Evolutionary conservation across 768 basidiomycete species (phyloP).

Genomic region (Clavulina sp.): DNA sequence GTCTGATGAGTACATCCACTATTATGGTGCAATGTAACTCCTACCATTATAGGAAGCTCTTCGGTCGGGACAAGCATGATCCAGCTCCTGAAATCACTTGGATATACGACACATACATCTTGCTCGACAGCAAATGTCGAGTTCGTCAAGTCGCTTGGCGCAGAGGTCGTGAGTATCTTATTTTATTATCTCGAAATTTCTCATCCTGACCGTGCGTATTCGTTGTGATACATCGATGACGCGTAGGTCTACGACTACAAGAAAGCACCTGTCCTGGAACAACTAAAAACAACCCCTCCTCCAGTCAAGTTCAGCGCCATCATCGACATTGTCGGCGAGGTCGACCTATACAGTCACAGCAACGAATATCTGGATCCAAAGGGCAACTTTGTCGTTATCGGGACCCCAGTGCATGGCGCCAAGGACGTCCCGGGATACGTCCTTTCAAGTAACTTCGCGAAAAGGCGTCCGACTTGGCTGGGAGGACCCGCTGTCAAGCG

Average conservation of each 20-base stretch:
- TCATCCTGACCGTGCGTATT: neutral
- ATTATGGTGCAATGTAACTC: no score
- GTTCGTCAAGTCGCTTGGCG: slow-evolving; percentile 41
- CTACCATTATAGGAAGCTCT: slow-evolving; percentile 48
- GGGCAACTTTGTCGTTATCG: slow-evolving; percentile 37
- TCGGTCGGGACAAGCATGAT: slow-evolving; percentile 54
- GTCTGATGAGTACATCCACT: neutral
- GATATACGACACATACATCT: slow-evolving; percentile 38
- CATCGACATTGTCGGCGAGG: slow-evolving; percentile 36
- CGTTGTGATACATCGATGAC: neutral
- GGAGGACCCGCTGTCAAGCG: slow-evolving; percentile 34
- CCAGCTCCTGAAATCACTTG: slow-evolving; percentile 50
- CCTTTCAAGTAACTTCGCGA: no score
- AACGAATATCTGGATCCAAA: slow-evolving; percentile 36
- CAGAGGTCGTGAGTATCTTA: slow-evolving; percentile 48
- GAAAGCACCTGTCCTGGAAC: slow-evolving; percentile 28
- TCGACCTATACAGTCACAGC: slow-evolving; percentile 29
- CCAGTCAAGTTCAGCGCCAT: slow-evolving; percentile 37
- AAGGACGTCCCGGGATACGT: no score
- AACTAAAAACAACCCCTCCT: slow-evolving; percentile 32
- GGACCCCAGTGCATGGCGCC: no score
- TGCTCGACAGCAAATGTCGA: slow-evolving; percentile 44
- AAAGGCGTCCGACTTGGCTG: slow-evolving; percentile 31
- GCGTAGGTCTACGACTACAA: slow-evolving; percentile 46
- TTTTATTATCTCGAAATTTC: no score